Base-by-base conservation (phyloP, 148 eudicot genomes). In the Persicaria tinctoria region DNA sequence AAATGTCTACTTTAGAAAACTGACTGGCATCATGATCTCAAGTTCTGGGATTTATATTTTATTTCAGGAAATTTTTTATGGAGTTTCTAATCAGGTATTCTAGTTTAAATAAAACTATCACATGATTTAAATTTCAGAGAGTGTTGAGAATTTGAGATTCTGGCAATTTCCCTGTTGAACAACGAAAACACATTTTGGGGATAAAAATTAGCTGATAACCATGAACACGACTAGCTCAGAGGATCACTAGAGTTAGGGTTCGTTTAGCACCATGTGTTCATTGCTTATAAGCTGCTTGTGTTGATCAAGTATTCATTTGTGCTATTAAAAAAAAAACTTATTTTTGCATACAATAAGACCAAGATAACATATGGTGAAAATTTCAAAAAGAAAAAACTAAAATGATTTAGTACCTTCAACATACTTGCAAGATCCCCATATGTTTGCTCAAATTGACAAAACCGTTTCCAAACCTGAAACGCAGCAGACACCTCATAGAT, bases 391-490 rank as follows among this genome's bases (percentile, higher is more conserved):
- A 12, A 8, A 44, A 78, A 66, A 47, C 70, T 7, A 66, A 18
- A 66, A 32, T 32, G 55, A 76, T 64, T 68, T 32, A 68, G 76
- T 83, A 95, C 99, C 96, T 95, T 95, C 79, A 95, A 83, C 94
- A 95, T 95, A 84, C 99, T 95, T 68, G 96, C 83, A 81, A 95
- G 97, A 82, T 95, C 99, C 84, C 99, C 99, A 80, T 95, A 95
- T 62, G 88, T 92, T 82, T 92, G 96, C 88, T 95, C 99, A 84
- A 95, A 95, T 76, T 95, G 86, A n/a, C 77, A 74, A 78, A 92
- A 95, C 76, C 87, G 88, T 81, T 92, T 90, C 99, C 99, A 95
- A 66, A 95, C 92, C 99, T 95, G 70, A 76, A 9, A 41, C 18
- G 6, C 53, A 41, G 46, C 70, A 66, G 70, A 41, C 17, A 66